Conservation (phyloP, 2,329 filamentous ascomycete genomes). For the Pseudocercospora fijiensis region DNA sequence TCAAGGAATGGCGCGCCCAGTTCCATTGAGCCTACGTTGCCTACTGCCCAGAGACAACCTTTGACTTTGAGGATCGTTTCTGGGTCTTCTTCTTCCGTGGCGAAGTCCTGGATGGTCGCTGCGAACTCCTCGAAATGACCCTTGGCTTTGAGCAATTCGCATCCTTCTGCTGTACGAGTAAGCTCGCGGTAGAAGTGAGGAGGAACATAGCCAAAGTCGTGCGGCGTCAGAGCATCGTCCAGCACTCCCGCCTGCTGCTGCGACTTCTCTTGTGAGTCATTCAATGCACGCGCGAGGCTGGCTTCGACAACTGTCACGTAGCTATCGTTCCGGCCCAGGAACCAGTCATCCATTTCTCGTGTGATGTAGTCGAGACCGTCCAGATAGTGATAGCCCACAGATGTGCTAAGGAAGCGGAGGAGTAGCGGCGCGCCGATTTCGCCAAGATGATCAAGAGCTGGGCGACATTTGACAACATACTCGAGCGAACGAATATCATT, state of each 20-base stretch:
- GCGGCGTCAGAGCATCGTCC: conserved; percentile 49
- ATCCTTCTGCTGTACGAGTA: conserved; percentile 88
- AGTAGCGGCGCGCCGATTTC: conserved; percentile 94
- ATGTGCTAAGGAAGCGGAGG: conserved; percentile 89
- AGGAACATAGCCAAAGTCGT: conserved; percentile 66
- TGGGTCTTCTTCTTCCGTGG: conserved; percentile 77
- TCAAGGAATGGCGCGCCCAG: conserved; percentile 92
- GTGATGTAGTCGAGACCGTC: conserved; percentile 98
- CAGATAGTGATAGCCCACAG: conserved; percentile 94
- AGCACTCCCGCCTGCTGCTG: conserved; percentile 37
- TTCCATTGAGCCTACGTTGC: conserved; percentile 98
- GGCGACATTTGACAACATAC: conserved; percentile 94
- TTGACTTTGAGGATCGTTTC: conserved; percentile 93
- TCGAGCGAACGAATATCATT: conserved; percentile 88
- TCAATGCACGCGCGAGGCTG: conserved; percentile 83
- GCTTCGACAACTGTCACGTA: conserved; percentile 94
- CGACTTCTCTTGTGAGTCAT: conserved; percentile 57
- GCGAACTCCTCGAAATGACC: conserved; percentile 96
- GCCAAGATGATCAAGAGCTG: conserved; percentile 88
- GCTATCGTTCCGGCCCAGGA: conserved; percentile 91
- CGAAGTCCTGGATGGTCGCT: conserved; percentile 81
- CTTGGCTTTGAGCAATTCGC: conserved; percentile 82
- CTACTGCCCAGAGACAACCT: conserved; percentile 94
- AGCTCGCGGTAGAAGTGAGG: conserved; percentile 97
- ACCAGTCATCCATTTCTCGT: conserved; percentile 99